Evolutionary conservation across 192 early-diverging fungal genomes (phyloP).

Genomic region (Allomyces arbusculus): DNA sequence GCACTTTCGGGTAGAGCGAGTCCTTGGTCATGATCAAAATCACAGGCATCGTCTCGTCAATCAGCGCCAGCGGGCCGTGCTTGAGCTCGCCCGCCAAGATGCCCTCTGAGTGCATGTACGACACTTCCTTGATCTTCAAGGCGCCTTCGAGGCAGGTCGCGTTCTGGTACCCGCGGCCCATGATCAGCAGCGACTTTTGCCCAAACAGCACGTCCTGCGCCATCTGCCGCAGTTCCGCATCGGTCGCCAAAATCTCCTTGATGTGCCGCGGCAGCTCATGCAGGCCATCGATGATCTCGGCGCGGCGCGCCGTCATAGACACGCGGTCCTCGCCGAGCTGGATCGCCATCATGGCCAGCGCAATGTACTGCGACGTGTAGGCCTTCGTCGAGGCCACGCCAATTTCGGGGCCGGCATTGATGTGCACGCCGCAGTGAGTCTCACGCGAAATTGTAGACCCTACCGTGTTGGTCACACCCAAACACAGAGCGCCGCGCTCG

Average conservation of each 20-base stretch:
- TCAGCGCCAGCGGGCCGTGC: constrained; percentile 90
- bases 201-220: constrained; percentile 57
- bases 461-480: constrained; percentile 96
- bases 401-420: constrained; percentile 97
- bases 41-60: constrained; percentile 94
- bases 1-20: constrained; percentile 78
- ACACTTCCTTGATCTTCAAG: constrained; percentile 97
- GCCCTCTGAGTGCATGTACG: constrained; percentile 97
- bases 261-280: constrained; percentile 77
- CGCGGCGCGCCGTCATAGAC: constrained; percentile 68
- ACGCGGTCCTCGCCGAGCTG: constrained; percentile 83
- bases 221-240: constrained; percentile 60
- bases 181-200: constrained; percentile 77
- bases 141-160: constrained; percentile 96
- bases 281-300: constrained; percentile 82
- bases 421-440: constrained; percentile 98
- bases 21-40: constrained; percentile 96
- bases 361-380: constrained; percentile 98
- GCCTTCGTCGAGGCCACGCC: constrained; percentile 98
- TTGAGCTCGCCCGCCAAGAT: constrained; percentile 98
- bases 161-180: constrained; percentile 96
- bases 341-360: constrained; percentile 93
- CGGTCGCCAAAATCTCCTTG: constrained; percentile 77
- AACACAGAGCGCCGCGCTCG: constrained; percentile 88
- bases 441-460: constrained; percentile 89